Conservation (phyloP, 352 stramenopile genomes). For the Pythium biforme region DNA sequence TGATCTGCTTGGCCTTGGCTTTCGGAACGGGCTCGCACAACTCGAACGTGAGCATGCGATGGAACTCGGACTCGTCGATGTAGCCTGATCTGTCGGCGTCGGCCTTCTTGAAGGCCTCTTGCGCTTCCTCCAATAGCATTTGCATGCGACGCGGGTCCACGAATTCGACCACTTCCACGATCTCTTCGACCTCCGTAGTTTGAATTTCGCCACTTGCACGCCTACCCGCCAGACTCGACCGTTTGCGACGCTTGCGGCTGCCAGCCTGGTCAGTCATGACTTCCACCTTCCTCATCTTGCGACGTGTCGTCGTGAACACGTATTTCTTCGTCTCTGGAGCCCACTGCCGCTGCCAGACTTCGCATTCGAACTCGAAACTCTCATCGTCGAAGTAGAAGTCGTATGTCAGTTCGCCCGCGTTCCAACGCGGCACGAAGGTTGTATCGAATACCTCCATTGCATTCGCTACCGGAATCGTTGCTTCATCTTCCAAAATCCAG, state of each 20-base stretch:
- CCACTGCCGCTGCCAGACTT: conserved; percentile 40
- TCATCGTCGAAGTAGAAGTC: conserved; percentile 64
- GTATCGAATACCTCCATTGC: conserved; percentile 40
- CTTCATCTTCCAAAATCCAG: conserved; percentile 52
- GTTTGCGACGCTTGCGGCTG: conserved; percentile 11
- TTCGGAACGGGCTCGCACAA: conserved; percentile 46
- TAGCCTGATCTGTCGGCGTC: conserved; percentile 38
- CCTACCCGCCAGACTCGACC: neutral
- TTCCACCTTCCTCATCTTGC: conserved; percentile 13
- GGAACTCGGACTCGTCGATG: conserved; percentile 39
- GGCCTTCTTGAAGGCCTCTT: conserved; percentile 32
- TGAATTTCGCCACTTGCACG: neutral
- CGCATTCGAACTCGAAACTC: conserved; percentile 38
- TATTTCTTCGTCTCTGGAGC: conserved; percentile 32
- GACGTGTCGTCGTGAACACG: conserved; percentile 31
- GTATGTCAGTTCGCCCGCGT: conserved; percentile 41
- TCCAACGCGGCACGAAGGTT: conserved; percentile 51
- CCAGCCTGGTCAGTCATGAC: neutral
- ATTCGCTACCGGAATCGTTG: conserved; percentile 39
- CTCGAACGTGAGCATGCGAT: conserved; percentile 33
- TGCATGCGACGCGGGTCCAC: conserved; percentile 44
- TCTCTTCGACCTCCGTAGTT: conserved; percentile 22
- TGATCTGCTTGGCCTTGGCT: conserved; percentile 28
- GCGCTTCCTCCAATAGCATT: conserved; percentile 32
- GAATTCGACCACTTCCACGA: conserved; percentile 35